phyloP scores from a whole-genome alignment of 768 basidiomycete genomes.

The Tylopilus felleus region DNA sequence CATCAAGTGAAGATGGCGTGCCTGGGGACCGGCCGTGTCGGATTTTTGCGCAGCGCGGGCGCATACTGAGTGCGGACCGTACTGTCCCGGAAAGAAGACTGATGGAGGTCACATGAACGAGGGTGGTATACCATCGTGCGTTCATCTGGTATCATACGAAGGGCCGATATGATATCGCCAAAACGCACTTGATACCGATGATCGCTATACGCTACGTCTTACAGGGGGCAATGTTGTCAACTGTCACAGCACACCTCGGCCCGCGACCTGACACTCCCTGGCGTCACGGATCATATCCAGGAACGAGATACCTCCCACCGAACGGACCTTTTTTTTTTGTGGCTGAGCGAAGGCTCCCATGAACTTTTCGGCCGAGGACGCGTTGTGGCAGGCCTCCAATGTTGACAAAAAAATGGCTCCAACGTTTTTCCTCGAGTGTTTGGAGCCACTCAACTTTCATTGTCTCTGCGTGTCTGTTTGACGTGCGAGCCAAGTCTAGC shows the following conservation, averaged over 20 bases:
- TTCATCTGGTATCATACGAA: neutral
- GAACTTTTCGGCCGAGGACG: neutral
- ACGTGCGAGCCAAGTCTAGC: neutral
- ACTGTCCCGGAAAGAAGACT: constrained; percentile 6
- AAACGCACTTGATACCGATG: neutral
- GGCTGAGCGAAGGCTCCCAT: neutral
- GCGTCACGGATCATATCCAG: constrained; percentile 18
- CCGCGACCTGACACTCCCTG: neutral
- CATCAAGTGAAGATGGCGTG: neutral
- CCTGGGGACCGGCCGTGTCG: neutral
- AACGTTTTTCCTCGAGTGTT: constrained; percentile 3
- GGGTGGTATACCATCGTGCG: neutral
- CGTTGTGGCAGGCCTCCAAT: constrained; percentile 3
- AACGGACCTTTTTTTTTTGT: neutral
- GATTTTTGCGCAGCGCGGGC: neutral
- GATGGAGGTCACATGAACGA: neutral
- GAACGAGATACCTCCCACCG: neutral
- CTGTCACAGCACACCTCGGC: neutral
- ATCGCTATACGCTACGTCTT: neutral
- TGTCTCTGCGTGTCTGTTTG: neutral
- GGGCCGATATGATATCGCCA: neutral
- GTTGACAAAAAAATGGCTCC: neutral
- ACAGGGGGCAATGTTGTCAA: neutral
- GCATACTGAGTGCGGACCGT: neutral
- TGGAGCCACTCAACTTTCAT: neutral